These are phyloP conservation scores for Isoetes taiwanensis DNA, from an alignment of 75 land plant genomes.

Conservation along the genomic window DNA sequence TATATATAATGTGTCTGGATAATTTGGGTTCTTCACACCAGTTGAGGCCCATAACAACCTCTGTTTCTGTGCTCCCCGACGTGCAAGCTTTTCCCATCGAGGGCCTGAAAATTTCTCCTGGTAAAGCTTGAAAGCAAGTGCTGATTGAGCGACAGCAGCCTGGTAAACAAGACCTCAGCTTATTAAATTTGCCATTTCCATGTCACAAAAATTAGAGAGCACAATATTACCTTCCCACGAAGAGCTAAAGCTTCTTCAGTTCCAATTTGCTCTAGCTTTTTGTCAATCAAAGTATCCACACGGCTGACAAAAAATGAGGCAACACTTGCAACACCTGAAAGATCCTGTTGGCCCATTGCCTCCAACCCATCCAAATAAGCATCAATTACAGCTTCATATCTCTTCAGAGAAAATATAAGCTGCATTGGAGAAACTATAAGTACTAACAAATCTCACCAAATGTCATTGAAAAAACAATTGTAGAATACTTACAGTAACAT, in stretches of 20 bases:
- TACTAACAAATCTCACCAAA: not conserved
- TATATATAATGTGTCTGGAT: slow-evolving; percentile 88
- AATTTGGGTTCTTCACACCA: slow-evolving; percentile 93
- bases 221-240: slow-evolving; percentile 65
- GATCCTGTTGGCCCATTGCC: slow-evolving; percentile 41
- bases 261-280: slow-evolving; percentile 79
- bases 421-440: slow-evolving; percentile 15
- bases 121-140: slow-evolving; percentile 80
- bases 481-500: slow-evolving; percentile 72
- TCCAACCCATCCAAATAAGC: slow-evolving; percentile 96
- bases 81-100: slow-evolving; percentile 83
- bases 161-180: slow-evolving; percentile 10
- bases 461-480: not conserved
- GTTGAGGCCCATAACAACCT: slow-evolving; percentile 94
- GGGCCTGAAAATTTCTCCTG: slow-evolving; percentile 96
- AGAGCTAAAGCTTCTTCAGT: slow-evolving; percentile 81
- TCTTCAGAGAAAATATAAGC: slow-evolving; percentile 85
- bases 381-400: slow-evolving; percentile 97
- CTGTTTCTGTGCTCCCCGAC: slow-evolving; percentile 93
- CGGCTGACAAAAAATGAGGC: slow-evolving; percentile 98
- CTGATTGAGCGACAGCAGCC: slow-evolving; percentile 96
- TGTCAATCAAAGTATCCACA: slow-evolving; percentile 84
- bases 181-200: not conserved
- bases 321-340: slow-evolving; percentile 84
- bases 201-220: not conserved